Evolutionary conservation across 495 filamentous ascomycete species (phyloP).

Genomic region (Daldinia concentrica): DNA sequence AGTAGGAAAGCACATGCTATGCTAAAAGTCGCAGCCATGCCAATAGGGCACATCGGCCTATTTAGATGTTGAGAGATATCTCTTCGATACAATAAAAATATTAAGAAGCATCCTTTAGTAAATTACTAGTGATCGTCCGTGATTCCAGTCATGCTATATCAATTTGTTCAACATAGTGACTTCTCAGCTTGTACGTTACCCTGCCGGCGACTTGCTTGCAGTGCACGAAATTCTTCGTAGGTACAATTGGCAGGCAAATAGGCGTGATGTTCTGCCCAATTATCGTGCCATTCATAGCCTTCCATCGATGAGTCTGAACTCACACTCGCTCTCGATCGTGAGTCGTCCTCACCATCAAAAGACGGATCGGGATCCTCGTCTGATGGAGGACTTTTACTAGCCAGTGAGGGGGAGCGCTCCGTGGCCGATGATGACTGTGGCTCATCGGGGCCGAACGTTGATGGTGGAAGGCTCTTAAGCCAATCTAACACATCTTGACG

Average conservation of each 20-base stretch:
- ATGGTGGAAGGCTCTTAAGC: neutral
- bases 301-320: neutral
- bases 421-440: neutral
- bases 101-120: neutral
- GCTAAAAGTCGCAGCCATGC: neutral
- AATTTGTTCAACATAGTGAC: no score
- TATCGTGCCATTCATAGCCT: neutral
- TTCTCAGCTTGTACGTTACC: neutral
- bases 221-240: neutral
- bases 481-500: neutral
- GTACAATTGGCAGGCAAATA: neutral
- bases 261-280: neutral
- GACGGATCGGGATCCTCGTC: neutral
- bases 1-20: neutral
- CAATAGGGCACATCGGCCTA: neutral
- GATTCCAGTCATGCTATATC: no score
- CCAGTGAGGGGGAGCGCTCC: neutral
- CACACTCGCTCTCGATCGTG: neutral
- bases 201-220: neutral
- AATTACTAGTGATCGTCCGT: no score
- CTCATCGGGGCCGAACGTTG: neutral
- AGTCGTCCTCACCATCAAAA: neutral
- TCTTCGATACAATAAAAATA: neutral
- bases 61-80: neutral
- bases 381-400: neutral